phyloP scores from a whole-genome alignment of 2,329 filamentous ascomycete genomes.

The Verticillium albo-atrum region DNA sequence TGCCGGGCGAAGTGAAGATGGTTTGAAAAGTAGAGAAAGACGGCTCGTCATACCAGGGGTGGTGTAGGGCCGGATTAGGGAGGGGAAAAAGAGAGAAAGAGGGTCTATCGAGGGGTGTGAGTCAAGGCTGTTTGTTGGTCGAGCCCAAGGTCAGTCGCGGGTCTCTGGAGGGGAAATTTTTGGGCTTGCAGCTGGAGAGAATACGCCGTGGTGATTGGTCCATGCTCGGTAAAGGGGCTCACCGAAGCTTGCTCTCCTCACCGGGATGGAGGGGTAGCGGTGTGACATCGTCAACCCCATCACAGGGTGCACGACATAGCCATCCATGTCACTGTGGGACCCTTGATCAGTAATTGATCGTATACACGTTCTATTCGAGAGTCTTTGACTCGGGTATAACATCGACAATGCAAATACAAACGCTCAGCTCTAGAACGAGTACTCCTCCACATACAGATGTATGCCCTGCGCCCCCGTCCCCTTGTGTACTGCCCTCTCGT shows the following conservation, averaged over 20 bases:
- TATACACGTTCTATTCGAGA: background rate
- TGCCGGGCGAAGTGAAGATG: slow-evolving; percentile 2
- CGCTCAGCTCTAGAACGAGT: slow-evolving; percentile 37
- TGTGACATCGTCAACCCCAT: background rate
- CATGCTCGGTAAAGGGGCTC: background rate
- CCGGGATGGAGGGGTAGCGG: background rate
- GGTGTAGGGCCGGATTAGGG: background rate
- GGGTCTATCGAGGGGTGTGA: background rate
- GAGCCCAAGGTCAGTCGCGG: background rate
- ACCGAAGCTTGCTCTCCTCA: background rate
- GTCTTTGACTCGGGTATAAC: background rate
- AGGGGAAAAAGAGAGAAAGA: background rate
- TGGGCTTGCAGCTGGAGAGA: background rate
- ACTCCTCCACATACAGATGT: slow-evolving; percentile 56
- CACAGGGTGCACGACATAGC: background rate
- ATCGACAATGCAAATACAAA: no score
- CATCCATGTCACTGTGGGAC: background rate
- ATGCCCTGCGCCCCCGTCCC: slow-evolving; percentile 61
- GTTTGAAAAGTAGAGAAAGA: background rate
- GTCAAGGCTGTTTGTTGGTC: background rate
- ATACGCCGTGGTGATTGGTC: background rate
- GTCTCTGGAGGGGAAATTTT: background rate
- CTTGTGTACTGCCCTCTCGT: slow-evolving; percentile 60
- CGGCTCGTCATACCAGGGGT: background rate
- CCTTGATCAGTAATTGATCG: background rate